Evolutionary conservation across 78 protist species (phyloP).

Genomic region (Dictyostelium firmibasis): DNA sequence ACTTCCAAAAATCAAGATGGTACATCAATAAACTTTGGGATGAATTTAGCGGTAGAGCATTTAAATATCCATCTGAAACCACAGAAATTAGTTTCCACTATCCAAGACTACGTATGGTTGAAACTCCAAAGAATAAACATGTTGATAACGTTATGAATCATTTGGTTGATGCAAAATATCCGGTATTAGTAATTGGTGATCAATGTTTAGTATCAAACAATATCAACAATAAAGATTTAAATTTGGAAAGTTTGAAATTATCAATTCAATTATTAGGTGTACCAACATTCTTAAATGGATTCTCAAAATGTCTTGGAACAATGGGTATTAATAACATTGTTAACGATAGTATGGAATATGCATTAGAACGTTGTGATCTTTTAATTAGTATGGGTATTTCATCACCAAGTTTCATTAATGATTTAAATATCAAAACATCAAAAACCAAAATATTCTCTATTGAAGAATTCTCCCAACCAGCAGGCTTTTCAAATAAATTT

Average conservation of each 20-base stretch:
- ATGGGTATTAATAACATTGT: background rate
- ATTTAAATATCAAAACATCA: background rate
- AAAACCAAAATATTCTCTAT: background rate
- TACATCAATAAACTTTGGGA: constrained; percentile 19
- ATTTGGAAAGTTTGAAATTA: constrained; percentile 18
- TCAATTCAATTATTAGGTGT: constrained; percentile 23
- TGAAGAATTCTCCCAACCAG: background rate
- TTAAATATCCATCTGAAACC: background rate
- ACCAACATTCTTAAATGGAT: constrained; percentile 17
- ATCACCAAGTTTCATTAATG: background rate
- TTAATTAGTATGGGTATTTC: constrained; percentile 2
- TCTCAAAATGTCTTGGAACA: background rate
- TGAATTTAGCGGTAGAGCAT: background rate
- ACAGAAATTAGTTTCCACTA: constrained; percentile 12
- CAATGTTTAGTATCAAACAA: background rate
- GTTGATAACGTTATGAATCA: background rate
- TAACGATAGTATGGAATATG: constrained; percentile 17
- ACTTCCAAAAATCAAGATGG: constrained; percentile 8
- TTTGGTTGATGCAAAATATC: background rate
- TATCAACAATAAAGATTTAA: background rate
- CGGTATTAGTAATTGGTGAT: constrained; percentile 8
- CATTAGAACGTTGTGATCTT: background rate
- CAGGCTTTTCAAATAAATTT: background rate
- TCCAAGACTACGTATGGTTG: background rate
- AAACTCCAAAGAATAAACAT: background rate